These are phyloP conservation scores for Akanthomyces lecanii DNA, from an alignment of 2,329 filamentous ascomycete genomes.

Conservation along the genomic window DNA sequence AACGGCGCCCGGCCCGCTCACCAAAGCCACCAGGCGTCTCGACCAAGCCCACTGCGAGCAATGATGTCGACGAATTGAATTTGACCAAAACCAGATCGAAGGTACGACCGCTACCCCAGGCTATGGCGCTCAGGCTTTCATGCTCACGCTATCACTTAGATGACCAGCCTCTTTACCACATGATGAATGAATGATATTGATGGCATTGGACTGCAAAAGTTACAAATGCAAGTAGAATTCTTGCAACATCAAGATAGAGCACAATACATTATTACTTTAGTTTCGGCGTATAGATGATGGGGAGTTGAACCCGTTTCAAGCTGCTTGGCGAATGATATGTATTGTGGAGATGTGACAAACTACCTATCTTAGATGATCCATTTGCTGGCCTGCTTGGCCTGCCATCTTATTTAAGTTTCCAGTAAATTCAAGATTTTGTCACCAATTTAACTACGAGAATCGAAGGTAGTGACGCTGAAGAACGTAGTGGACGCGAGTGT, in stretches of 20 bases:
- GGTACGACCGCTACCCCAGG: constrained; percentile 2
- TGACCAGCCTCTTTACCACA: constrained; percentile 15
- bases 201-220: constrained; percentile 15
- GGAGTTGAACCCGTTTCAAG: neutral
- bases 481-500: neutral
- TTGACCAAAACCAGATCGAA: constrained; percentile 22
- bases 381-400: neutral
- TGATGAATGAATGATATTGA: constrained; percentile 12
- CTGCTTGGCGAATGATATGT: neutral
- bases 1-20: constrained; percentile 42
- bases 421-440: no score
- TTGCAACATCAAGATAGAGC: constrained; percentile 15
- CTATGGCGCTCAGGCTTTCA: neutral
- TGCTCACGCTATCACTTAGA: constrained; percentile 10
- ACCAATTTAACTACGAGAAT: neutral
- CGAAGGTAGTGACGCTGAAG: no score
- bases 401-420: no score
- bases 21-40: constrained; percentile 48
- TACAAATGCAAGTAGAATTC: constrained; percentile 6
- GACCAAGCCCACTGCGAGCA: constrained; percentile 65
- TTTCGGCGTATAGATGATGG: neutral
- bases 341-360: neutral
- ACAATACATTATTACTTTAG: constrained; percentile 14
- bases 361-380: neutral
- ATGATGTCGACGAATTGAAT: constrained; percentile 61